These are phyloP conservation scores for Mucor indicus DNA, from an alignment of 371 early-diverging fungal genomes.

Conservation along the genomic window DNA sequence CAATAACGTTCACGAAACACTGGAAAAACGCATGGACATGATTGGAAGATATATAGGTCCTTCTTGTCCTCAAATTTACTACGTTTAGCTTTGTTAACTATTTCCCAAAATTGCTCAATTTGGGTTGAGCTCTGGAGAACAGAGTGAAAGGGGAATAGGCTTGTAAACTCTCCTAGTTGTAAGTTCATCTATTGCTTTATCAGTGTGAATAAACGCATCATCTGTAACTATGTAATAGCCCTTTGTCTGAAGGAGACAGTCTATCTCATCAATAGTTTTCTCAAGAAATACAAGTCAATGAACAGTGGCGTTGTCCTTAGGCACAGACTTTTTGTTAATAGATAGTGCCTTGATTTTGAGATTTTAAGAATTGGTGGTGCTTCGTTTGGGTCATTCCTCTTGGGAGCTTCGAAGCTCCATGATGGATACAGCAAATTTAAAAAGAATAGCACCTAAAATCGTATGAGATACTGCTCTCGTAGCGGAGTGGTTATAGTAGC, in stretches of 20 bases:
- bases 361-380: slow-evolving; percentile 3
- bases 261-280: slow-evolving; percentile 18
- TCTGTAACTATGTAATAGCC: slow-evolving; percentile 17
- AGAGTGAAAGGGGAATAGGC: slow-evolving; percentile 9
- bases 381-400: slow-evolving; percentile 7
- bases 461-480: slow-evolving; percentile 14
- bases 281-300: slow-evolving; percentile 16
- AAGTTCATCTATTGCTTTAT: slow-evolving; percentile 14
- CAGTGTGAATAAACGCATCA: slow-evolving; percentile 15
- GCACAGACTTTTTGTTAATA: slow-evolving; percentile 5
- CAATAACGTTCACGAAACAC: too few species aligned
- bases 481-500: slow-evolving; percentile 14
- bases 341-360: not conserved
- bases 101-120: slow-evolving; percentile 11
- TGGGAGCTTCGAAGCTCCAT: slow-evolving; percentile 9
- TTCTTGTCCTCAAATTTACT: slow-evolving; percentile 8
- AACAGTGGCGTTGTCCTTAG: slow-evolving; percentile 8
- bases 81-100: slow-evolving; percentile 13
- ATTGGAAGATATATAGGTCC: slow-evolving; percentile 7
- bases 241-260: slow-evolving; percentile 13
- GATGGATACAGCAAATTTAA: slow-evolving; percentile 17
- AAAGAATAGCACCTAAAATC: slow-evolving; percentile 12
- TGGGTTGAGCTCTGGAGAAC: slow-evolving; percentile 6
- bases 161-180: slow-evolving; percentile 11
- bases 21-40: too few species aligned